A percentile compares a stretch with the other conserved stretches of the same genome.
Conservation (phyloP, 441 rosid species). For the Croton laevigatus region DNA sequence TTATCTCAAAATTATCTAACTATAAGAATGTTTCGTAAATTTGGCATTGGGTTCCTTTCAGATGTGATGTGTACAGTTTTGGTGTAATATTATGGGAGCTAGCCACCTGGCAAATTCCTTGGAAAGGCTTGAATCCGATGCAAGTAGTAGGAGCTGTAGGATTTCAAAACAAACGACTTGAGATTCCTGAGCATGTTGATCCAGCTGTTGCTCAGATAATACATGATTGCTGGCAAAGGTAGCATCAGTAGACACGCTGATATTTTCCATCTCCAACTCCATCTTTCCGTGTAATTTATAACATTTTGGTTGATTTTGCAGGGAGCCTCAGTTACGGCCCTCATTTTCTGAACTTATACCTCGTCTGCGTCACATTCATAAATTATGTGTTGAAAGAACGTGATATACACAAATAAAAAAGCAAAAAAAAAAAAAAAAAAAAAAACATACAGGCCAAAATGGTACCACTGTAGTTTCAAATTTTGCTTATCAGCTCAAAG, state of each 20-base stretch:
- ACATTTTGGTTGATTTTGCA: conserved; percentile 28
- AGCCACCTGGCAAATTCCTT: conserved; percentile 69
- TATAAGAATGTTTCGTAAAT: conserved; percentile 21
- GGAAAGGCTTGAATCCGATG: conserved; percentile 98
- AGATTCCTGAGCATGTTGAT: conserved; percentile 72
- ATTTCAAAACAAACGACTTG: conserved; percentile 87
- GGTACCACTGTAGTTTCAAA: conserved; percentile 30
- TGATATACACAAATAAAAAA: conserved; percentile 27
- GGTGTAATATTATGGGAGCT: conserved; percentile 98
- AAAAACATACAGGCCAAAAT: conserved; percentile 15
- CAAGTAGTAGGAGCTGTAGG: conserved; percentile 99
- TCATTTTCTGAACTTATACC: conserved; percentile 74
- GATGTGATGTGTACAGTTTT: conserved; percentile 98
- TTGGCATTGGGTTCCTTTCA: conserved; percentile 30
- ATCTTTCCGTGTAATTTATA: background rate
- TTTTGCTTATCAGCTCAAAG: conserved; percentile 56
- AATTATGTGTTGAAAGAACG: conserved; percentile 43
- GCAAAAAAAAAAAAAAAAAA: too few relatives aligned
- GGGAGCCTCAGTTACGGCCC: conserved; percentile 84
- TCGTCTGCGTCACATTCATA: conserved; percentile 56
- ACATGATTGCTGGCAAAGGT: conserved; percentile 87
- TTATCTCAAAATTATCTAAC: background rate
- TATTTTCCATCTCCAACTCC: background rate
- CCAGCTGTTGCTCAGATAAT: conserved; percentile 76
- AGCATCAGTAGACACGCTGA: conserved; percentile 28